A percentile compares a stretch with the other conserved stretches of the same genome.
phyloP scores from a whole-genome alignment of 768 basidiomycete genomes.

The Kwoniella pini region DNA sequence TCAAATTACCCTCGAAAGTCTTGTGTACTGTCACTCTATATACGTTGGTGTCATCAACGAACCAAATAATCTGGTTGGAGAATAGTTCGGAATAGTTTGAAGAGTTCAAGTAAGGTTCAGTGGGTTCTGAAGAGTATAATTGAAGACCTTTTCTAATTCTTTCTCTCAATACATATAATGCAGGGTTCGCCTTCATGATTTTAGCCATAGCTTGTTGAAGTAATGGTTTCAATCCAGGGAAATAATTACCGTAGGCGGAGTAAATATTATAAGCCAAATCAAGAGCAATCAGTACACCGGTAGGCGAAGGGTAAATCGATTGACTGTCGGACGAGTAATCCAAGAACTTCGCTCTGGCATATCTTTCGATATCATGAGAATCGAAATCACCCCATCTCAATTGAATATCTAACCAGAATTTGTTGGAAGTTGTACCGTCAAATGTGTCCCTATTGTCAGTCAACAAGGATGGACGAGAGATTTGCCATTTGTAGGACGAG shows the following conservation, averaged over 20 bases:
- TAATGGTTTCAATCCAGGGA: slow-evolving; percentile 97
- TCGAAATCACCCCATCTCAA: slow-evolving; percentile 77
- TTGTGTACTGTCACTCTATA: slow-evolving; percentile 86
- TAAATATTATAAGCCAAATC: slow-evolving; percentile 97
- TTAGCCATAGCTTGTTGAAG: slow-evolving; percentile 99
- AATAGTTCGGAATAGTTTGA: slow-evolving; percentile 88
- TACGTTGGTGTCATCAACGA: slow-evolving; percentile 99
- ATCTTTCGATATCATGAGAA: slow-evolving; percentile 97
- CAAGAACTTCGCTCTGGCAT: slow-evolving; percentile 97
- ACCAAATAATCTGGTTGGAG: slow-evolving; percentile 99
- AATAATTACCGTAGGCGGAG: slow-evolving; percentile 99
- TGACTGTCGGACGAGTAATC: slow-evolving; percentile 88
- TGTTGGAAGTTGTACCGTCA: slow-evolving; percentile 97
- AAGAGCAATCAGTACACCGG: slow-evolving; percentile 98
- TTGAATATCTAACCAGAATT: slow-evolving; percentile 93
- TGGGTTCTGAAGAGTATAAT: slow-evolving; percentile 97
- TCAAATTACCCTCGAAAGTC: slow-evolving; percentile 99
- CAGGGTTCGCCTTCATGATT: slow-evolving; percentile 99
- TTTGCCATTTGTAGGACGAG: slow-evolving; percentile 91
- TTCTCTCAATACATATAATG: slow-evolving; percentile 93
- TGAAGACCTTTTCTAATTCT: slow-evolving; percentile 98
- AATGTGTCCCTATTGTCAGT: slow-evolving; percentile 94
- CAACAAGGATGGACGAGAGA: slow-evolving; percentile 89
- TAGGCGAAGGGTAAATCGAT: slow-evolving; percentile 99
- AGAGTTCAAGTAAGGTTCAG: slow-evolving; percentile 98